These are phyloP conservation scores for Cercospora sp. DNA, from an alignment of 2,329 filamentous ascomycete species.

Conservation along the genomic window DNA sequence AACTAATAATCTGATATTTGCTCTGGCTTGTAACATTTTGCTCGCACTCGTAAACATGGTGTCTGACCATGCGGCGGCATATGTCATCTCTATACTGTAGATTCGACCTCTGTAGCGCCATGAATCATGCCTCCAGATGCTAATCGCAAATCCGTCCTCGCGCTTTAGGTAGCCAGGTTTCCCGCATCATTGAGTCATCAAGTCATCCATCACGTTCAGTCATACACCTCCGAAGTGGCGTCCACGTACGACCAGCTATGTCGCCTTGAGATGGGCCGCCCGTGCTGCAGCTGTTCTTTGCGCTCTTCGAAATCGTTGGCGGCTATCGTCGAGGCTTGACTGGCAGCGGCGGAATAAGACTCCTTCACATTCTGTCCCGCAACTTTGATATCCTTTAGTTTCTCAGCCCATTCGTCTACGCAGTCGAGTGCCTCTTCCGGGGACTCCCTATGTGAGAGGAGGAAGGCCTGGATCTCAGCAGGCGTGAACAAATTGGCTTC, in stretches of 20 bases:
- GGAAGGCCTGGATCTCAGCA: conserved; percentile 54
- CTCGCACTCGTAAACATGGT: not conserved
- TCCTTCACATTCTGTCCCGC: conserved; percentile 25
- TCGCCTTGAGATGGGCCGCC: conserved; percentile 3
- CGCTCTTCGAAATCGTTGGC: not conserved
- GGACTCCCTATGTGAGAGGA: conserved; percentile 51
- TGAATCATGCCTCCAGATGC: not conserved
- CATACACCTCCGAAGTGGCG: not conserved
- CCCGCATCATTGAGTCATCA: not conserved
- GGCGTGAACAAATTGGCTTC: conserved; percentile 50
- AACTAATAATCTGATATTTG: not conserved
- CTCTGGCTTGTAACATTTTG: not conserved
- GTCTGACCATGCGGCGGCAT: not conserved
- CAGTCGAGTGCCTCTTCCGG: conserved; percentile 47
- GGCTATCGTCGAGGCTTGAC: conserved; percentile 4
- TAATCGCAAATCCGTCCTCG: not conserved
- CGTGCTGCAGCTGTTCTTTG: not conserved
- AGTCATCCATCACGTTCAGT: not conserved
- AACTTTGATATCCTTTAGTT: conserved; percentile 12
- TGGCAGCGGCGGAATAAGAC: not conserved
- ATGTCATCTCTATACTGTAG: not conserved
- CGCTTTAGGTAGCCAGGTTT: not conserved
- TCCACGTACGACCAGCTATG: not conserved
- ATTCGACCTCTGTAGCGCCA: not conserved
- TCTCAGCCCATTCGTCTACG: conserved; percentile 44